Conservation (phyloP, 2,329 filamentous ascomycete species). For the Macrophomina pseudophaseolina region DNA sequence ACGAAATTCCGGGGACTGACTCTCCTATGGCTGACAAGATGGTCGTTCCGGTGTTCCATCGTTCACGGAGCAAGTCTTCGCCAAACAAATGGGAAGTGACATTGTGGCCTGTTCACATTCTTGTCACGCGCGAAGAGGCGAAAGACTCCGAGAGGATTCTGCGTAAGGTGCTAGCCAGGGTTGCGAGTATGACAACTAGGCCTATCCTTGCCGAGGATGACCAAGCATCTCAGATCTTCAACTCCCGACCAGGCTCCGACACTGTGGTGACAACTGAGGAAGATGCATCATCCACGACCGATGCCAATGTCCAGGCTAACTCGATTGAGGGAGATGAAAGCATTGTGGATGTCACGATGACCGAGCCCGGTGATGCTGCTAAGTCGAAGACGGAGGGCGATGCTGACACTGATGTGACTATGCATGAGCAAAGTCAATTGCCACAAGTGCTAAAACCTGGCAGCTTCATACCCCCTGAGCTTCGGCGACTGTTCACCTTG, state of each 20-base stretch:
- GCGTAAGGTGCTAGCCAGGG: conserved; percentile 77
- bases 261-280: conserved; percentile 68
- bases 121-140: conserved; percentile 75
- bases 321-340: conserved; percentile 90
- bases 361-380: conserved; percentile 57
- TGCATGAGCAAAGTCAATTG: conserved; percentile 38
- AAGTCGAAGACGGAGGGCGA: conserved; percentile 32
- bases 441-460: conserved; percentile 60
- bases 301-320: conserved; percentile 72
- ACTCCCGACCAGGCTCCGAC: conserved; percentile 65
- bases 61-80: conserved; percentile 47
- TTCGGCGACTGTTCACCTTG: conserved; percentile 70
- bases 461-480: conserved; percentile 69
- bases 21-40: conserved; percentile 68
- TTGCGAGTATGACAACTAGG: conserved; percentile 77
- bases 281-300: conserved; percentile 69
- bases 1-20: conserved; percentile 60
- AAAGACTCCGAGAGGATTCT: conserved; percentile 72
- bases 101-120: conserved; percentile 69
- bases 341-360: conserved; percentile 88
- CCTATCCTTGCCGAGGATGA: conserved; percentile 62
- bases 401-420: conserved; percentile 35
- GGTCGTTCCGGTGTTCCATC: conserved; percentile 74
- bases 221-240: conserved; percentile 56
- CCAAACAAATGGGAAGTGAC: conserved; percentile 43